These are phyloP conservation scores for Trichoderma simmonsii DNA, from an alignment of 2,329 filamentous ascomycete species.

Conservation along the genomic window DNA sequence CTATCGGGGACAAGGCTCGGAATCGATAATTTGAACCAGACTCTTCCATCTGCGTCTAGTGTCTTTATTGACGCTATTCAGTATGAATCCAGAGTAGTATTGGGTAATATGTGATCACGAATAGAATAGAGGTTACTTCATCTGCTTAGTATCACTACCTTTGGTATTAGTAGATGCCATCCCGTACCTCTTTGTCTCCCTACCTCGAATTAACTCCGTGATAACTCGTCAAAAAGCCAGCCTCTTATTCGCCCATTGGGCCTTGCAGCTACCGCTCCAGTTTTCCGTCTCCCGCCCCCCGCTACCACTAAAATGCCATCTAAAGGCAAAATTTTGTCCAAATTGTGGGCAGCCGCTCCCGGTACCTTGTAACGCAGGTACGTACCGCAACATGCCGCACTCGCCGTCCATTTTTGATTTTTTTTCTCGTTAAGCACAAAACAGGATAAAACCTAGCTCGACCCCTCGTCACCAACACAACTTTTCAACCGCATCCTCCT, in stretches of 20 bases:
- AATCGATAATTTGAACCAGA: background rate
- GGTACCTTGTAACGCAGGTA: slow-evolving; percentile 5
- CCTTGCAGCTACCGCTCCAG: background rate
- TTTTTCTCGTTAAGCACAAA: background rate
- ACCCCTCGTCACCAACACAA: slow-evolving; percentile 17
- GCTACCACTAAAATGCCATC: background rate
- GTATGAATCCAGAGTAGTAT: background rate
- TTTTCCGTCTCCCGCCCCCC: background rate
- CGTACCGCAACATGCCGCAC: background rate
- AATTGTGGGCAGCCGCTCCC: slow-evolving; percentile 14
- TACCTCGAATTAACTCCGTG: background rate
- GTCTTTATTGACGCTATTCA: no score
- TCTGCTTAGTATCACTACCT: background rate
- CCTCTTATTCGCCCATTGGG: background rate
- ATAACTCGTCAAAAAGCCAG: background rate
- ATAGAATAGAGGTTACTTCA: background rate
- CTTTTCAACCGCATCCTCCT: slow-evolving; percentile 11
- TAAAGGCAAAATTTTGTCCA: background rate
- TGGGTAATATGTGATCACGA: background rate
- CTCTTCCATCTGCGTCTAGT: background rate
- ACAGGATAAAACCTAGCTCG: slow-evolving; percentile 16
- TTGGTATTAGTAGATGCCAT: background rate
- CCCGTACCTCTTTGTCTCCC: background rate
- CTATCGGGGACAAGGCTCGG: background rate
- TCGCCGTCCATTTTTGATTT: background rate